These are phyloP conservation scores for Hortiboletus flavorubellus DNA, from an alignment of 768 basidiomycete genomes.

Conservation along the genomic window DNA sequence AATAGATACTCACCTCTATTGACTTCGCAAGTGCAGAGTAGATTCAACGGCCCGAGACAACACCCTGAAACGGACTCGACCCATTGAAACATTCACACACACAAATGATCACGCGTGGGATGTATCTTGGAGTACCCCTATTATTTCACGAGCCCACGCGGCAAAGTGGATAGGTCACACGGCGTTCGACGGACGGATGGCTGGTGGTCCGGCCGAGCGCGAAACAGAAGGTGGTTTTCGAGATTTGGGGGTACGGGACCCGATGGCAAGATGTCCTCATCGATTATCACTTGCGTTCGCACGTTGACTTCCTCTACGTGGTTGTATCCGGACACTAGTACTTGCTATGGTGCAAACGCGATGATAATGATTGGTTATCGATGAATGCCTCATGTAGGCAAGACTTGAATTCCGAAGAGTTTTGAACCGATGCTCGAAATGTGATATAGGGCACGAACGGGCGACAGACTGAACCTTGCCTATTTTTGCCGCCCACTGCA, in stretches of 20 bases:
- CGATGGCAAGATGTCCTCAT: background rate
- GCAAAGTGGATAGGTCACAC: background rate
- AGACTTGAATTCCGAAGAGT: background rate
- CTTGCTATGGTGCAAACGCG: background rate
- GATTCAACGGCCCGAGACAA: background rate
- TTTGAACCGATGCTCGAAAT: background rate
- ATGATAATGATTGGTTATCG: background rate
- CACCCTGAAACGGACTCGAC: background rate
- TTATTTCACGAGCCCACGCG: background rate
- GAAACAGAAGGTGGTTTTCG: background rate
- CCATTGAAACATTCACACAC: background rate
- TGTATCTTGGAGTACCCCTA: background rate
- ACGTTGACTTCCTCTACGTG: background rate
- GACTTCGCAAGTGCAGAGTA: conserved; percentile 1
- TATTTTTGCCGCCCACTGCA: background rate
- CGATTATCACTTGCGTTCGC: background rate
- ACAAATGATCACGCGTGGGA: background rate
- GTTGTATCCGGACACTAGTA: background rate
- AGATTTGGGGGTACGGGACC: background rate
- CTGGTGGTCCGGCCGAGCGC: background rate
- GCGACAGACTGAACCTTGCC: background rate
- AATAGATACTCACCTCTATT: background rate
- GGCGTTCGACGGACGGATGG: background rate
- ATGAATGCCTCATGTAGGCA: conserved; percentile 4
- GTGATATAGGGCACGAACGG: background rate